Evolutionary conservation across 805 yeast species (phyloP).

Genomic region (Ogataea paradorogensis): DNA sequence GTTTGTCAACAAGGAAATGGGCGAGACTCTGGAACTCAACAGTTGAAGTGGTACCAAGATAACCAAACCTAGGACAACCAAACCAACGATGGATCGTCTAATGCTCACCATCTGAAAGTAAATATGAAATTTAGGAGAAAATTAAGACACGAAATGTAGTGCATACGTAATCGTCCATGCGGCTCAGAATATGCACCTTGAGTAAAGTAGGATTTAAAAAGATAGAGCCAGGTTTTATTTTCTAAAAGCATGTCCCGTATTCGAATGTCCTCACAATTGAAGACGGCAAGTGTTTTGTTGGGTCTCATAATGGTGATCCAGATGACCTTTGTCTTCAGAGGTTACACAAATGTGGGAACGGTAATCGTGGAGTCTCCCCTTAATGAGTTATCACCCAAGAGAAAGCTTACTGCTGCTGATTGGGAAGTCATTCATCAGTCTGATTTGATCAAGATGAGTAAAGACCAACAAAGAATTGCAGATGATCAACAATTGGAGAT

Average conservation of each 20-base stretch:
- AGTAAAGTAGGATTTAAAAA: too few species aligned
- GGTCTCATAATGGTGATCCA: neutral
- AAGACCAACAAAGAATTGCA: slow-evolving; percentile 10
- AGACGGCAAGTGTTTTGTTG: neutral
- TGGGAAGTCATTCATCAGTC: slow-evolving; percentile 1
- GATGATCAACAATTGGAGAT: slow-evolving; percentile 11
- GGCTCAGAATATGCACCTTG: too few species aligned
- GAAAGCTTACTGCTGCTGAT: slow-evolving; percentile 1
- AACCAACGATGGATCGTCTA: neutral
- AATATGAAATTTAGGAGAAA: neutral
- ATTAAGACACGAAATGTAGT: neutral
- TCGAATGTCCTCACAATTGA: neutral
- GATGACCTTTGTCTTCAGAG: neutral
- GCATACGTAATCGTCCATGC: too few species aligned
- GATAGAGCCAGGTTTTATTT: neutral
- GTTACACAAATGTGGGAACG: neutral
- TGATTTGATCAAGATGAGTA: slow-evolving; percentile 7
- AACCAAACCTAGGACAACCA: neutral
- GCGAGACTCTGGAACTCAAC: neutral
- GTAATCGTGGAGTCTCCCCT: neutral
- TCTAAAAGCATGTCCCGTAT: neutral
- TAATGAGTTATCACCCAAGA: neutral
- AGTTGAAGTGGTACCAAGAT: neutral
- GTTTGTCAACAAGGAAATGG: neutral
- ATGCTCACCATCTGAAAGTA: too few species aligned